Evolutionary conservation across 2,329 filamentous ascomycete genomes (phyloP).

Genomic region (Westerdykella aurantiaca): DNA sequence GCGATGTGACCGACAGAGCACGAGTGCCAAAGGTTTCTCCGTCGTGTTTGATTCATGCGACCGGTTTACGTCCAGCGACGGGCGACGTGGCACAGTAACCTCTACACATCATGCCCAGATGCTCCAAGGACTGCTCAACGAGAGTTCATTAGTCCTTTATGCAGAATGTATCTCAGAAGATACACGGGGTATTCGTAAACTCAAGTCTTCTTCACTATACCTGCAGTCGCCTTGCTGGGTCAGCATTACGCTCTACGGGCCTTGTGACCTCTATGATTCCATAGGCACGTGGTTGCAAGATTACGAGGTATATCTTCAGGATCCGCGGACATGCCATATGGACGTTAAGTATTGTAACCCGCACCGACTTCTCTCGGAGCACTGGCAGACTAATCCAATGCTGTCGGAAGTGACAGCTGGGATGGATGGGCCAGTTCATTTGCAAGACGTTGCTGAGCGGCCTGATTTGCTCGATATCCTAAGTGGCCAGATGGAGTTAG

Average conservation of each 20-base stretch:
- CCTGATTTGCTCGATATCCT: constrained; percentile 6
- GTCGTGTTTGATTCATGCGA: constrained; percentile 3
- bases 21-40: background rate
- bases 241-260: constrained; percentile 13
- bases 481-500: constrained; percentile 3
- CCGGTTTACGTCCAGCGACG: constrained; percentile 2
- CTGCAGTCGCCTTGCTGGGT: constrained; percentile 4
- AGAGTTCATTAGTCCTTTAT: constrained; percentile 1
- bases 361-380: constrained; percentile 6
- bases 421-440: background rate
- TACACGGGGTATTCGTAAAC: background rate
- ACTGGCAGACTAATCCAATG: constrained; percentile 1
- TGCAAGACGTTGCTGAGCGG: constrained; percentile 5
- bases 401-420: constrained; percentile 15
- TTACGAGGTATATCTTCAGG: constrained; percentile 13
- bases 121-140: constrained; percentile 9
- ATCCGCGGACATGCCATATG: constrained; percentile 7
- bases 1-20: constrained; percentile 1
- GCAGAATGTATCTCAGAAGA: background rate
- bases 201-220: background rate
- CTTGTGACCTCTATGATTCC: constrained; percentile 12
- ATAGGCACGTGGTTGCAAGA: constrained; percentile 21
- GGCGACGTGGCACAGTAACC: background rate
- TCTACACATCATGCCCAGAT: constrained; percentile 8
- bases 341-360: constrained; percentile 12